A percentile compares a stretch with the other conserved stretches of the same genome.
Conservation (phyloP, 371 early-diverging fungal genomes). For the Amoeboaphelidium protococcarum region DNA sequence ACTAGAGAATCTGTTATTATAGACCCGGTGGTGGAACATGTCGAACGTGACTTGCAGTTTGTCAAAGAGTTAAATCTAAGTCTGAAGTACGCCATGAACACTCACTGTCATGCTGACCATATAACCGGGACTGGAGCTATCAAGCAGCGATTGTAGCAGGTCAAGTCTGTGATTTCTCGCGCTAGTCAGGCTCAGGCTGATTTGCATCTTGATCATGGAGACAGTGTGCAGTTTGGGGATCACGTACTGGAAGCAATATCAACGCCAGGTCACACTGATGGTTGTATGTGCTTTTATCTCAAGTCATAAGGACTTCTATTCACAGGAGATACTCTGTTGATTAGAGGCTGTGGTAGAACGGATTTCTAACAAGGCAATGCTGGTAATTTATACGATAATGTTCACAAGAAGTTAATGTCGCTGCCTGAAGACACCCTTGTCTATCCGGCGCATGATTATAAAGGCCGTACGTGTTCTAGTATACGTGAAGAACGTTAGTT, state of each 20-base stretch:
- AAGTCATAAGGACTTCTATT: slow-evolving; percentile 3
- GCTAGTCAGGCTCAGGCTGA: slow-evolving; percentile 3
- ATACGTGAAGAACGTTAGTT: slow-evolving; percentile 7
- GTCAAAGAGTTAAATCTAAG: slow-evolving; percentile 3
- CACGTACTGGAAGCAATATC: slow-evolving; percentile 4
- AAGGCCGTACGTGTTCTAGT: slow-evolving; percentile 2
- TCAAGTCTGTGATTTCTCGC: neutral
- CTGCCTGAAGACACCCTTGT: slow-evolving; percentile 8
- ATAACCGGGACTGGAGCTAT: slow-evolving; percentile 2
- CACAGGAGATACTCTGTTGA: slow-evolving; percentile 8
- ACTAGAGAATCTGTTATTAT: slow-evolving; percentile 2
- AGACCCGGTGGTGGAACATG: slow-evolving; percentile 5
- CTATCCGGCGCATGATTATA: slow-evolving; percentile 10
- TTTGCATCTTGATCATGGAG: neutral
- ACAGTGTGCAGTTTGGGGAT: slow-evolving; percentile 2
- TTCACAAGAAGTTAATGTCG: slow-evolving; percentile 4
- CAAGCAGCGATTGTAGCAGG: slow-evolving; percentile 2
- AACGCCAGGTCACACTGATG: slow-evolving; percentile 9
- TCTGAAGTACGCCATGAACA: slow-evolving; percentile 8
- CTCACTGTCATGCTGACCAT: slow-evolving; percentile 10
- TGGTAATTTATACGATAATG: slow-evolving; percentile 4
- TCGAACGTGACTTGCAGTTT: slow-evolving; percentile 3
- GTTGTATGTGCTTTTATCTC: slow-evolving; percentile 8
- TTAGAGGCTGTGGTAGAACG: slow-evolving; percentile 10
- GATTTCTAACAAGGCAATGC: slow-evolving; percentile 7